A percentile compares a stretch with the other conserved stretches of the same genome.
These are phyloP conservation scores for Boletus pseudo-olivaceus DNA, from an alignment of 768 basidiomycete species.

Conservation along the genomic window DNA sequence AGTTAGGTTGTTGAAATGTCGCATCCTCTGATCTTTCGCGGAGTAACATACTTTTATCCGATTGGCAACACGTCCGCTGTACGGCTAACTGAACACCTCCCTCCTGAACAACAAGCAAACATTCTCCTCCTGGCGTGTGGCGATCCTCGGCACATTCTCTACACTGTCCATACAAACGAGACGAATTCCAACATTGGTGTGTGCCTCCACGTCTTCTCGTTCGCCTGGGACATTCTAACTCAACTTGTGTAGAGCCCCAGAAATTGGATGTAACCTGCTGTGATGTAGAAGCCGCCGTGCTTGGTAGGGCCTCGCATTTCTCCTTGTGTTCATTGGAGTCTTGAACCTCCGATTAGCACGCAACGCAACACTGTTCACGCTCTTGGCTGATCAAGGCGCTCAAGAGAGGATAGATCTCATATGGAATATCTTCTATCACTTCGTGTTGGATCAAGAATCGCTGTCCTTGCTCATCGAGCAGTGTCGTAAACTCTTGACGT, in stretches of 20 bases:
- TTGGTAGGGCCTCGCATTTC: slow-evolving; percentile 17
- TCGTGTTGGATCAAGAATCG: slow-evolving; percentile 23
- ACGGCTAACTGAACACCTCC: slow-evolving; percentile 44
- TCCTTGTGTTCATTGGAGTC: background rate
- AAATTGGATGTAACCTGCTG: slow-evolving; percentile 31
- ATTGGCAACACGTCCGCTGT: slow-evolving; percentile 58
- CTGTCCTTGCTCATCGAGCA: slow-evolving; percentile 25
- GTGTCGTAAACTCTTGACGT: slow-evolving; percentile 21
- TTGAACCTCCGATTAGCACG: slow-evolving; percentile 20
- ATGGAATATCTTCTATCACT: slow-evolving; percentile 34
- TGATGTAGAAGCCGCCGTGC: slow-evolving; percentile 28
- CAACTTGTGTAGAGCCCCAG: slow-evolving; percentile 16
- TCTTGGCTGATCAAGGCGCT: slow-evolving; percentile 24
- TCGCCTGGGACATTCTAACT: background rate
- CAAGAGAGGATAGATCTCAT: slow-evolving; percentile 14
- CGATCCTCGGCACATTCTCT: slow-evolving; percentile 52
- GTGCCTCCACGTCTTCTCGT: background rate
- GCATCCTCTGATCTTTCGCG: slow-evolving; percentile 23
- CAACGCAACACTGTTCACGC: slow-evolving; percentile 27
- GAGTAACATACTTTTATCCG: slow-evolving; percentile 50
- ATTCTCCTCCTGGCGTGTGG: slow-evolving; percentile 56
- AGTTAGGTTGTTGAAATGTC: slow-evolving; percentile 17
- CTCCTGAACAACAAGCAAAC: slow-evolving; percentile 45
- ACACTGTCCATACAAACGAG: slow-evolving; percentile 37
- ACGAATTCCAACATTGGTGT: slow-evolving; percentile 8